phyloP scores from a whole-genome alignment of 2,329 filamentous ascomycete species.

The Aspergillus ochraceoroseus region DNA sequence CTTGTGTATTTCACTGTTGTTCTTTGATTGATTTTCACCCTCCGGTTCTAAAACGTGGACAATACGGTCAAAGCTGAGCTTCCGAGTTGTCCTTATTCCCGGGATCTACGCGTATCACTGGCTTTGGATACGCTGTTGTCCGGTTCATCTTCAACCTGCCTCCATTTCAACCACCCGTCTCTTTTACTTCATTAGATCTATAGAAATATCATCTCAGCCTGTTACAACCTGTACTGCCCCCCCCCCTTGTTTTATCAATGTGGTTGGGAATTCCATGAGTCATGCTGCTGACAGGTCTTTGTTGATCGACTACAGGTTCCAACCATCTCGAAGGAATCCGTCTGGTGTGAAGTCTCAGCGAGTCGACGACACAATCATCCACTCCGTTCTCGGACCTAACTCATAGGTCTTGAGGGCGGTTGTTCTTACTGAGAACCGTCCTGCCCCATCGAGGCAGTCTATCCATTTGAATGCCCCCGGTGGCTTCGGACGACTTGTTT shows the following conservation, averaged over 20 bases:
- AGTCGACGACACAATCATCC: constrained; percentile 8
- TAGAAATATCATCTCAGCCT: background rate
- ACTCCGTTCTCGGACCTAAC: constrained; percentile 34
- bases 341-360: constrained; percentile 6
- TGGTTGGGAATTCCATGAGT: no score
- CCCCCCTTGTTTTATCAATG: no score
- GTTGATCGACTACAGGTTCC: constrained; percentile 9
- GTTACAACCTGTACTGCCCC: no score
- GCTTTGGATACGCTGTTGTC: constrained; percentile 25
- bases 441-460: constrained; percentile 31
- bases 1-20: constrained; percentile 2
- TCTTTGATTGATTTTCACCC: constrained; percentile 2
- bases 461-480: constrained; percentile 43
- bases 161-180: background rate
- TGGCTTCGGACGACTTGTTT: constrained; percentile 37
- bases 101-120: constrained; percentile 29
- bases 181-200: background rate
- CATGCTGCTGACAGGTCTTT: constrained; percentile 18
- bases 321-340: constrained; percentile 1
- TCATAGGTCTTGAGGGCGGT: constrained; percentile 32
- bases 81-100: constrained; percentile 24
- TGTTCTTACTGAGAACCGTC: constrained; percentile 9
- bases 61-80: constrained; percentile 23
- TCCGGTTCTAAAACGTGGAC: constrained; percentile 8
- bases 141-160: background rate